A percentile compares a stretch with the other conserved stretches of the same genome.
These are phyloP conservation scores for Lentinus polychrous DNA, from an alignment of 1,284 basidiomycete genomes.

Conservation along the genomic window DNA sequence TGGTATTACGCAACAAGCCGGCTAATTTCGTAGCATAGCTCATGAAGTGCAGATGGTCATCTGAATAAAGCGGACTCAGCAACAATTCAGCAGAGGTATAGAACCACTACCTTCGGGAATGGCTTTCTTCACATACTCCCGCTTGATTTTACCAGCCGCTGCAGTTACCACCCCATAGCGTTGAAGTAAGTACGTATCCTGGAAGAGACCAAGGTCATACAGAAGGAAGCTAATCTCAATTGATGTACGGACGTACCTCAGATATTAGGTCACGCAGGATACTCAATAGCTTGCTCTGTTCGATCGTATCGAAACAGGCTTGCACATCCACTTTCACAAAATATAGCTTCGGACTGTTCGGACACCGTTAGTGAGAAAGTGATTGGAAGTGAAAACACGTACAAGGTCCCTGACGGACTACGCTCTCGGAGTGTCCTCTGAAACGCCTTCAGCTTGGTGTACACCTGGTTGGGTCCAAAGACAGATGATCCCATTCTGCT, in stretches of 20 bases:
- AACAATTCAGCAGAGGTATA: background rate
- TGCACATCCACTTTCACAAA: constrained; percentile 97
- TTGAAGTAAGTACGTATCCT: constrained; percentile 65
- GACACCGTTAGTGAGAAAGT: background rate
- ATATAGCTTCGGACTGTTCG: constrained; percentile 74
- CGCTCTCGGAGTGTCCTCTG: constrained; percentile 44
- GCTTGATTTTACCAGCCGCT: constrained; percentile 43
- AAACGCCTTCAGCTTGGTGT: constrained; percentile 64
- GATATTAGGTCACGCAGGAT: constrained; percentile 73
- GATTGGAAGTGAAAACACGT: constrained; percentile 18
- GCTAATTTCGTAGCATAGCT: constrained; percentile 64
- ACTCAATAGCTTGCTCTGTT: constrained; percentile 78
- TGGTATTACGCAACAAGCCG: constrained; percentile 59
- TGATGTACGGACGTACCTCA: constrained; percentile 40
- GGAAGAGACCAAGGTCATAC: background rate
- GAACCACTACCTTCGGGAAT: constrained; percentile 54
- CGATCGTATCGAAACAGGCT: constrained; percentile 95
- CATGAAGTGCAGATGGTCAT: constrained; percentile 70
- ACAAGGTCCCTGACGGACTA: constrained; percentile 44
- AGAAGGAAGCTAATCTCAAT: background rate
- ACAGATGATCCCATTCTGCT: constrained; percentile 72
- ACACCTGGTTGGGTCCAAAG: constrained; percentile 80
- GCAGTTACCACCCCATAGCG: constrained; percentile 55
- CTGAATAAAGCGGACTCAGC: constrained; percentile 27
- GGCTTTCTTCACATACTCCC: constrained; percentile 55